These are phyloP conservation scores for Eucalyptus paniculata DNA, from an alignment of 345 rosid genomes.

Conservation along the genomic window DNA sequence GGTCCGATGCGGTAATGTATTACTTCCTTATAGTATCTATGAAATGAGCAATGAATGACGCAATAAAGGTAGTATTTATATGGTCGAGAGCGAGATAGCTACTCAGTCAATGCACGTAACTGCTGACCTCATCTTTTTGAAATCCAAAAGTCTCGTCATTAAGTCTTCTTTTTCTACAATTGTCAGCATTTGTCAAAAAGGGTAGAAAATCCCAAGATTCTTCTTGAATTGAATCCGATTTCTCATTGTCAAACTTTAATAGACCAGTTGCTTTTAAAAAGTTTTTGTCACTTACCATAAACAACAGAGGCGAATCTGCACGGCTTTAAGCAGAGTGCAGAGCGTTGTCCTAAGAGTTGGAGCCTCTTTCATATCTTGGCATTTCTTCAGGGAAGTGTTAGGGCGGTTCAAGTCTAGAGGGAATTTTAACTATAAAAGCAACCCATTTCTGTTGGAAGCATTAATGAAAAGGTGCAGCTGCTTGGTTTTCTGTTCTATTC, in stretches of 20 bases:
- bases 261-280: background rate
- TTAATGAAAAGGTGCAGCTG: background rate
- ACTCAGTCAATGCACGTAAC: background rate
- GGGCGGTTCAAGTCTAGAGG: background rate
- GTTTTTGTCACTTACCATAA: background rate
- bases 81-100: background rate
- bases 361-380: background rate
- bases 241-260: background rate
- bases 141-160: background rate
- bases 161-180: background rate
- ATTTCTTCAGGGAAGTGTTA: background rate
- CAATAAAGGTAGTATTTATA: background rate
- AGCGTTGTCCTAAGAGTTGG: background rate
- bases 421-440: background rate
- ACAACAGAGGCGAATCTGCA: background rate
- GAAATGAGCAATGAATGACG: background rate
- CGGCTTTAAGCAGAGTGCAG: background rate
- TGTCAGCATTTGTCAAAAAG: background rate
- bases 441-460: background rate
- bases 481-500: background rate
- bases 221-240: background rate
- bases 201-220: background rate
- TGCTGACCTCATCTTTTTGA: background rate
- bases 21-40: background rate
- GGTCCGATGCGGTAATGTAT: background rate